Base-by-base conservation (phyloP, 768 basidiomycete species). In the Steccherinum ochraceum region DNA sequence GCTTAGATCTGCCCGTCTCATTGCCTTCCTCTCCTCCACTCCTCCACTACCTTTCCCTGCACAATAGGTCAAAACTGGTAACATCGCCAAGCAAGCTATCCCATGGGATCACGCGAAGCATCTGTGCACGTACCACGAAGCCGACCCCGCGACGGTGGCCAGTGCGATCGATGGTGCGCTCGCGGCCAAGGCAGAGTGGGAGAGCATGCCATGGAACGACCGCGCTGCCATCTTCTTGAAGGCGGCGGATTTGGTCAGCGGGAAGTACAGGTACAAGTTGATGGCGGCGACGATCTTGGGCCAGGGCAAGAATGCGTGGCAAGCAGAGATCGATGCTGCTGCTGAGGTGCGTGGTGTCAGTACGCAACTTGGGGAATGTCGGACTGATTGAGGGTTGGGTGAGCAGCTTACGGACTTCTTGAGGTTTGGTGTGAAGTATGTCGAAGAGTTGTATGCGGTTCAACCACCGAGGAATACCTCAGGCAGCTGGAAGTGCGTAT, bases 281-380 rank as follows among this genome's bases (percentile, higher is more conserved):
- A 77, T 97, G 72, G 96, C 96, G 40, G 93, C 95, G 39, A 98
- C 95, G 41, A 96, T 99, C 70, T 76, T 99, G 44, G 96, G 96
- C 13, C 96, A 99, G 71, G 96, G 96, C 40, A 99, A 99, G 82
- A 99, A 97, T 65, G 86, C 79, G 13, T 99, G 96, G 96, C 96
- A 99, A 72, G 96, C 96, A 13, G 96, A 99, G 76, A 98, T 99
- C 56, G 96, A 99, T 67, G 92, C 96, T 49, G 96, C 93, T 16
- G 95, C 96, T 3, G 96, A 99, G 85, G 92, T 91, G 51, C 40
- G 79, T 66, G 11, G 3, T 54, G n/a, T n/a, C 7, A 16, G n/a
- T 48, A 2, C 12, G 24, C 41, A 19, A 43, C n/a, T n/a, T n/a
- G n/a, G 24, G 5, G 13, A 24, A n/a, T 25, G 18, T 7, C 18